Conservation (phyloP, 352 stramenopile species). For the Globisporangium canariense region DNA sequence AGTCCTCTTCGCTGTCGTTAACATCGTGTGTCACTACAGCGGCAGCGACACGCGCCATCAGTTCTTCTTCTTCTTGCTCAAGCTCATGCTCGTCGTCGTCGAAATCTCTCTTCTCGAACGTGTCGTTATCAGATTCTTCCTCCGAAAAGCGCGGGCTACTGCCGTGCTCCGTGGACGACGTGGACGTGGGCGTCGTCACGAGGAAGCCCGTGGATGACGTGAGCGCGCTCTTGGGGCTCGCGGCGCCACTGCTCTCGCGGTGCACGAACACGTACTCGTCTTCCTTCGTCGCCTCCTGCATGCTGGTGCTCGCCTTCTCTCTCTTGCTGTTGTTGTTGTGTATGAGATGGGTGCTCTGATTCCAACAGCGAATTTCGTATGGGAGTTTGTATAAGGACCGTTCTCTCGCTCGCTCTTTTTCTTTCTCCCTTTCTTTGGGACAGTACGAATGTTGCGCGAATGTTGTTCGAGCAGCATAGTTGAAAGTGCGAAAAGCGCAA, state of each 20-base stretch:
- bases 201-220: conserved; percentile 12
- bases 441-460: not conserved
- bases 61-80: conserved; percentile 2
- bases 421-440: not conserved
- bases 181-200: conserved; percentile 15
- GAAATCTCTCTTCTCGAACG: conserved; percentile 20
- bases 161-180: conserved; percentile 10
- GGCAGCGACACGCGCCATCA: not conserved
- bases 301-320: not conserved
- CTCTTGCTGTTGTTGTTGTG: not conserved
- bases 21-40: not conserved
- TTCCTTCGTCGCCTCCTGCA: conserved; percentile 33
- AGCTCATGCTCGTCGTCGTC: conserved; percentile 24
- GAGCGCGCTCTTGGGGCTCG: conserved; percentile 12
- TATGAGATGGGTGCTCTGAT: not conserved
- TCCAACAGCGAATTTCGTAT: not conserved
- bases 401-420: not conserved
- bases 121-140: conserved; percentile 13
- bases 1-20: conserved; percentile 23
- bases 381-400: not conserved
- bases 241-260: conserved; percentile 14
- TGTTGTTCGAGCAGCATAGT: not conserved
- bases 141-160: not conserved
- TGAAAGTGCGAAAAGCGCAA: no score
- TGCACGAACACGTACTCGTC: conserved; percentile 80